Evolutionary conservation across 768 basidiomycete genomes (phyloP).

Genomic region (Melanogaster broomeanus): DNA sequence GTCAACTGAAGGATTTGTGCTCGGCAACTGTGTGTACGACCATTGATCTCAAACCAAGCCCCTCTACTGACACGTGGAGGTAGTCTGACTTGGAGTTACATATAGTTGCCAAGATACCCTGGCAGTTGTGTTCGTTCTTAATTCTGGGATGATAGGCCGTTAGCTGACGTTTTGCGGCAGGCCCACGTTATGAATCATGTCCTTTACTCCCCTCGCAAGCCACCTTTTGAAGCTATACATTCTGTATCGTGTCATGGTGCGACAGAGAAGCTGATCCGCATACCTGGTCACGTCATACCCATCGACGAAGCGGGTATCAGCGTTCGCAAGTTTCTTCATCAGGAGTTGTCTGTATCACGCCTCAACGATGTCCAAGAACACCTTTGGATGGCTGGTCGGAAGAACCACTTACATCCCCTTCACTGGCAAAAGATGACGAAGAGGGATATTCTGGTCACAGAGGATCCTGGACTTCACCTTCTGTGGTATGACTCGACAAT

Average conservation of each 20-base stretch:
- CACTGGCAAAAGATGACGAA: conserved; percentile 14
- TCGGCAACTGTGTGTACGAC: neutral
- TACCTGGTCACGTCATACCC: conserved; percentile 2
- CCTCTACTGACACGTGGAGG: neutral
- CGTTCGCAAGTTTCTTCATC: conserved; percentile 1
- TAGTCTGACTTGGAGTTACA: too few species aligned
- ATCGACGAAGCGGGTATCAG: neutral
- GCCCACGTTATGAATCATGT: neutral
- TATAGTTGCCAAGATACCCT: neutral
- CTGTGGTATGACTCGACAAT: conserved; percentile 8
- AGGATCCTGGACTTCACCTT: conserved; percentile 10
- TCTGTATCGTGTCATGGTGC: neutral
- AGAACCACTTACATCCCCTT: conserved; percentile 5
- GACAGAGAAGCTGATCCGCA: neutral
- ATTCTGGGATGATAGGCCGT: neutral
- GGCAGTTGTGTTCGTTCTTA: neutral
- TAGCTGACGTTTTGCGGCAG: neutral
- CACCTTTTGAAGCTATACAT: neutral
- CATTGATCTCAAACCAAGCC: neutral
- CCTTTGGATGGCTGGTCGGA: conserved; percentile 13
- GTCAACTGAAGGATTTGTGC: neutral
- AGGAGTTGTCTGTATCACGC: conserved; percentile 1
- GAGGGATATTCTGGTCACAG: conserved; percentile 8
- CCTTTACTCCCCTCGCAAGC: neutral
- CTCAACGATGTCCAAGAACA: conserved; percentile 4